These are phyloP conservation scores for Metarhizium album DNA, from an alignment of 2,329 filamentous ascomycete species.

Conservation along the genomic window DNA sequence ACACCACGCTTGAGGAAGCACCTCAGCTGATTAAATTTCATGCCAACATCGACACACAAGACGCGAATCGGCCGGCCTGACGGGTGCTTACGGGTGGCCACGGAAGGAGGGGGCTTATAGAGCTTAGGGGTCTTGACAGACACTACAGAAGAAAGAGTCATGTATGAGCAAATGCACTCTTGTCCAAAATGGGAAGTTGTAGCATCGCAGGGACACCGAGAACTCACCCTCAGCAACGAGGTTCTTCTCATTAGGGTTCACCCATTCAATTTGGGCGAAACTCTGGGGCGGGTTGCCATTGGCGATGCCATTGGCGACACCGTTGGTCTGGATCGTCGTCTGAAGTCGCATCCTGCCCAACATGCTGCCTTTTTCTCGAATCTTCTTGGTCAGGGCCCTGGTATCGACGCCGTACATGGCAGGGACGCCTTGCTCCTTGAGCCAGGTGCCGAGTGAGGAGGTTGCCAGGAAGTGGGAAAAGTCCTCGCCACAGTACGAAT, in stretches of 20 bases:
- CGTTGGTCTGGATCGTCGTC: conserved; percentile 35
- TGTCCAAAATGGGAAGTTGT: conserved; percentile 2
- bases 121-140: conserved; percentile 80
- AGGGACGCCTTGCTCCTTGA: conserved; percentile 90
- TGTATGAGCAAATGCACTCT: conserved; percentile 25
- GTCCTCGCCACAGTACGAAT: conserved; percentile 87
- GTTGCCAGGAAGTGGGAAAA: conserved; percentile 89
- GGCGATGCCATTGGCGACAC: conserved; percentile 24
- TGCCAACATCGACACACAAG: conserved; percentile 87
- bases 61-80: conserved; percentile 81
- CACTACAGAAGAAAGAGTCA: conserved; percentile 44
- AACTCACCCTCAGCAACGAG: conserved; percentile 85
- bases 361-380: conserved; percentile 92
- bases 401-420: conserved; percentile 96
- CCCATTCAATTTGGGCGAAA: conserved; percentile 80
- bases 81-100: conserved; percentile 70
- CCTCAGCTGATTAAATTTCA: conserved; percentile 96
- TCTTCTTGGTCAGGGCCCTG: conserved; percentile 83
- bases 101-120: conserved; percentile 63
- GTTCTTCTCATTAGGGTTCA: conserved; percentile 86
- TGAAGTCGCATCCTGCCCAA: conserved; percentile 79
- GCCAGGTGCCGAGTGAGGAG: conserved; percentile 86
- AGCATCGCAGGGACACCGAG: conserved; percentile 9
- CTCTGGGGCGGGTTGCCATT: conserved; percentile 22
- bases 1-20: conserved; percentile 87